Conservation (phyloP, 331 rosid species). For the Prunus yedoensis region DNA sequence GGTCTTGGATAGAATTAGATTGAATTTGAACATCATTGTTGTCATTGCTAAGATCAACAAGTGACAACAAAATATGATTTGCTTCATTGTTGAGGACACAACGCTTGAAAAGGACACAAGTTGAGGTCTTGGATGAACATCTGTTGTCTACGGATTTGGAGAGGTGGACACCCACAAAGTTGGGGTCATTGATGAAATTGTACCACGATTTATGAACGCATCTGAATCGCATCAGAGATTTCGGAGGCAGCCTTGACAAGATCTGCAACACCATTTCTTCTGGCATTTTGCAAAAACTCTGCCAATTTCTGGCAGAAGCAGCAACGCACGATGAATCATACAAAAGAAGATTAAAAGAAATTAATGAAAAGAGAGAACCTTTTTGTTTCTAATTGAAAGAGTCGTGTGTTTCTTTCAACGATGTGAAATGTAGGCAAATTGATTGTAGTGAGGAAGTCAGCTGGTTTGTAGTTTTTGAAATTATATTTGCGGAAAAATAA, state of each 20-base stretch:
- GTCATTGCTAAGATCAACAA: neutral
- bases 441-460: neutral
- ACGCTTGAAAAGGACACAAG: neutral
- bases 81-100: neutral
- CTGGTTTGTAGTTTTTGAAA: neutral
- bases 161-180: neutral
- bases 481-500: neutral
- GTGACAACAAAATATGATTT: neutral
- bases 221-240: slow-evolving; percentile 10
- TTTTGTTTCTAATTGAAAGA: neutral
- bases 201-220: neutral
- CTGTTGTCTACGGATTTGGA: neutral
- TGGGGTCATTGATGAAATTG: neutral
- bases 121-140: neutral
- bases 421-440: neutral
- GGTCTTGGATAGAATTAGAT: neutral
- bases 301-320: neutral
- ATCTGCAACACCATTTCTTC: slow-evolving; percentile 2
- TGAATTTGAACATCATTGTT: neutral
- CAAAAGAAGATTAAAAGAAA: neutral
- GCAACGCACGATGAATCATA: neutral
- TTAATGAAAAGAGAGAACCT: neutral
- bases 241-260: neutral
- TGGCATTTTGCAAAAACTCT: neutral
- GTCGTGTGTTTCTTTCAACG: neutral